These are phyloP conservation scores for Aristolochia fimbriata DNA, from an alignment of 164 flowering plant genomes.

Conservation along the genomic window DNA sequence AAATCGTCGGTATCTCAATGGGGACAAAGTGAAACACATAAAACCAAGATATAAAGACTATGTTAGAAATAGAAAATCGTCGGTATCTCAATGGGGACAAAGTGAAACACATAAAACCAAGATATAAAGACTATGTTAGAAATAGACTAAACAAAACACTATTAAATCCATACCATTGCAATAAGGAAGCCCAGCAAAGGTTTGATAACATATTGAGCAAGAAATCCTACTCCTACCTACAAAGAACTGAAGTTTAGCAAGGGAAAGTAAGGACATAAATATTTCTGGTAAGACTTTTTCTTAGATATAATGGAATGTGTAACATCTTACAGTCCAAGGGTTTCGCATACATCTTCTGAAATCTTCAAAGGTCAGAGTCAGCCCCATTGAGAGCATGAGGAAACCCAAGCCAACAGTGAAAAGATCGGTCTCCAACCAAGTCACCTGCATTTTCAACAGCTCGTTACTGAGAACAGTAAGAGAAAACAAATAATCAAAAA, in stretches of 20 bases:
- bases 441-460: slow-evolving; percentile 48
- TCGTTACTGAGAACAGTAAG: not conserved
- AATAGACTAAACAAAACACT: not conserved
- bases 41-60: not conserved
- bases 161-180: slow-evolving; percentile 54
- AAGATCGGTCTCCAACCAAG: slow-evolving; percentile 91
- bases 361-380: slow-evolving; percentile 95
- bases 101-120: not conserved
- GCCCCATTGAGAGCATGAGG: slow-evolving; percentile 99
- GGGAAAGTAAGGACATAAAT: not conserved
- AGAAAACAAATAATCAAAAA: not conserved
- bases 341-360: slow-evolving; percentile 84
- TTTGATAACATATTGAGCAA: slow-evolving; percentile 88
- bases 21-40: not conserved
- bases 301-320: not conserved
- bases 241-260: slow-evolving; percentile 8
- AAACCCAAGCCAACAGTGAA: slow-evolving; percentile 91
- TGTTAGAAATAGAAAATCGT: too few relatives aligned
- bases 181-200: slow-evolving; percentile 87
- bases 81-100: not conserved
- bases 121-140: not conserved
- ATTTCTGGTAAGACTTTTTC: not conserved
- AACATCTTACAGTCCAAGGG: slow-evolving; percentile 91
- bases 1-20: not conserved
- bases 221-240: slow-evolving; percentile 96